Conservation (phyloP, 1,284 basidiomycete species). For the Wallemia ichthyophaga region DNA sequence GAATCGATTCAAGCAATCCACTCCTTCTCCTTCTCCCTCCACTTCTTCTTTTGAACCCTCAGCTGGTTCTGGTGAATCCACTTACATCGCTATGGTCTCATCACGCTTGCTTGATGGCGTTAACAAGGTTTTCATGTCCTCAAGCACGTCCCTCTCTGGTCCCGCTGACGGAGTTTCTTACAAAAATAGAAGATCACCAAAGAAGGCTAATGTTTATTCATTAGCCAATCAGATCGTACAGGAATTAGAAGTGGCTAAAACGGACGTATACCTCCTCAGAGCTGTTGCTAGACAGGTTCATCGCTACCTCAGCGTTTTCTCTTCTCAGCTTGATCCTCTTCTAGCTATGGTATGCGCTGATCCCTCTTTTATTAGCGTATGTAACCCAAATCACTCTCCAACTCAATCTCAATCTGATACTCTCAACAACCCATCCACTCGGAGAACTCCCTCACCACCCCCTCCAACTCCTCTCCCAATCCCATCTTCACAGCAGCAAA, state of each 20-base stretch:
- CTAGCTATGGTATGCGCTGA: background rate
- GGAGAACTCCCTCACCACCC: background rate
- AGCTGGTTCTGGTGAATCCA: background rate
- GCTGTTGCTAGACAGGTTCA: background rate
- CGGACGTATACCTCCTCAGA: background rate
- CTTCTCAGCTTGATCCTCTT: background rate
- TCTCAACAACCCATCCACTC: background rate
- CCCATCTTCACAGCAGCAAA: background rate
- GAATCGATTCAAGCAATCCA: background rate
- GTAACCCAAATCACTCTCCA: background rate
- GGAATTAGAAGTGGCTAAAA: background rate
- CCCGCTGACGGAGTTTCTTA: background rate
- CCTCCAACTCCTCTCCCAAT: background rate
- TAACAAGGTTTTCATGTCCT: background rate
- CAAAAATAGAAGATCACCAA: background rate
- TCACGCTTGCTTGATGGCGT: background rate
- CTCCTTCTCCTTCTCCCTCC: background rate
- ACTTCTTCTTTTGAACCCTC: background rate
- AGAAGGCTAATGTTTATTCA: background rate
- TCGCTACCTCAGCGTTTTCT: background rate
- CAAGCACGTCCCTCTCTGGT: background rate
- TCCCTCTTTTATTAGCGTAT: background rate
- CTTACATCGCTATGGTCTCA: background rate
- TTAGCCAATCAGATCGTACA: background rate
- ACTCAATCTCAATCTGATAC: background rate